Percentiles rank a stretch among this genome's conserved stretches.
Evolutionary conservation across 257 asterid genomes (phyloP).

Genomic region (Solanum medicagineum): DNA sequence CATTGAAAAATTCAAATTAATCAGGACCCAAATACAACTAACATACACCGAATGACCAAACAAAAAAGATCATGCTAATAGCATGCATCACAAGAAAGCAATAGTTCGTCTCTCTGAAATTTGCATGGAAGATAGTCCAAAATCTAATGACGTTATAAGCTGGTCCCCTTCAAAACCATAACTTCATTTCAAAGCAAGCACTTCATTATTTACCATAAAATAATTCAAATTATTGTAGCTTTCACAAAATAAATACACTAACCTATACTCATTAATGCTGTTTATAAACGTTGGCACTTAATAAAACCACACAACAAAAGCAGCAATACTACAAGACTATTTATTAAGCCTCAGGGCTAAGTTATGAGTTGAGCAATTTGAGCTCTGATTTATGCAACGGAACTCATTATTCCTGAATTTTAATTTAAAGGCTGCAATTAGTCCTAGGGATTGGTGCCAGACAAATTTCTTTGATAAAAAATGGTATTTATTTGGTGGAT

Average conservation of each 20-base stretch:
- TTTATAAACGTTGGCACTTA: background rate
- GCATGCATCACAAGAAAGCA: background rate
- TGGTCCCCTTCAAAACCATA: background rate
- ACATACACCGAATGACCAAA: background rate
- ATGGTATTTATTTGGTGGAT: too few relatives aligned
- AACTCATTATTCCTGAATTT: background rate
- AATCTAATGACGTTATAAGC: background rate
- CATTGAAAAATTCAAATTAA: background rate
- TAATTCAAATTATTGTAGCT: background rate
- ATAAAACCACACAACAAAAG: background rate
- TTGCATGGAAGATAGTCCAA: background rate
- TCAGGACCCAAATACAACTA: background rate
- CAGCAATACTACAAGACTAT: background rate
- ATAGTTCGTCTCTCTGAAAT: background rate
- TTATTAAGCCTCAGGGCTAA: background rate
- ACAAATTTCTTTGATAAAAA: background rate
- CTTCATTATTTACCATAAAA: background rate
- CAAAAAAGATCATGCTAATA: background rate
- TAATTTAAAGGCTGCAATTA: background rate
- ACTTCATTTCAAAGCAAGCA: background rate
- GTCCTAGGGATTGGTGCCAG: background rate
- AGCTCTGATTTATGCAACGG: too few relatives aligned
- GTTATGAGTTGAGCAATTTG: background rate
- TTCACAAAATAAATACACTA: background rate
- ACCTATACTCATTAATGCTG: background rate